These are phyloP conservation scores for Wallacemonas rigidus DNA, from an alignment of 208 protist genomes.

Conservation along the genomic window DNA sequence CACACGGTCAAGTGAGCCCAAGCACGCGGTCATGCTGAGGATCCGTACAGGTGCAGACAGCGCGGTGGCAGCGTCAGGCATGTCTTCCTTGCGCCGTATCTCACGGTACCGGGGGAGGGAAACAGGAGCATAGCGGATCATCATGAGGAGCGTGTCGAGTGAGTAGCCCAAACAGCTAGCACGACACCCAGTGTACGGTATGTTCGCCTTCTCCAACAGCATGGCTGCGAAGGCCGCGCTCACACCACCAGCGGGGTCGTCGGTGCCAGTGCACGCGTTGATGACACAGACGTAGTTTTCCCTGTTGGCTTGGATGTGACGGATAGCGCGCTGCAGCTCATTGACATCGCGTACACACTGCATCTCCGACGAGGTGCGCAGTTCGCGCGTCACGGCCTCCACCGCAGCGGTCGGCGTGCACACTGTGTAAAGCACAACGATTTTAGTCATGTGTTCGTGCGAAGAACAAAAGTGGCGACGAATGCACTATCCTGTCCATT, in stretches of 20 bases:
- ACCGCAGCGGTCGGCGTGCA: constrained; percentile 26
- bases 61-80: constrained; percentile 25
- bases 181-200: constrained; percentile 65
- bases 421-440: constrained; percentile 24
- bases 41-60: constrained; percentile 37
- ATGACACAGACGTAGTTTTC: constrained; percentile 32
- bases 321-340: constrained; percentile 37
- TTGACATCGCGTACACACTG: constrained; percentile 35
- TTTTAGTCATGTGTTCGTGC: neutral
- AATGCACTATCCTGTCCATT: too few species aligned
- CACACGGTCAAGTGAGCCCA: constrained; percentile 18
- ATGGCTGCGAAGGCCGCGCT: constrained; percentile 40
- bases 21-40: constrained; percentile 20
- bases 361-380: constrained; percentile 27
- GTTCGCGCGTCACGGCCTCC: constrained; percentile 35
- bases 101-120: constrained; percentile 63
- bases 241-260: constrained; percentile 27
- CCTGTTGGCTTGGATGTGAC: constrained; percentile 28
- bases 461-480: too few species aligned
- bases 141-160: constrained; percentile 74
- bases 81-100: constrained; percentile 27
- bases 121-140: constrained; percentile 71
- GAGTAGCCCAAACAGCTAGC: constrained; percentile 48
- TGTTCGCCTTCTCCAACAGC: constrained; percentile 38
- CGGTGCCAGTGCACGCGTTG: constrained; percentile 55